These are phyloP conservation scores for Irpex rosettiformis DNA, from an alignment of 1,284 basidiomycete species.

Conservation along the genomic window DNA sequence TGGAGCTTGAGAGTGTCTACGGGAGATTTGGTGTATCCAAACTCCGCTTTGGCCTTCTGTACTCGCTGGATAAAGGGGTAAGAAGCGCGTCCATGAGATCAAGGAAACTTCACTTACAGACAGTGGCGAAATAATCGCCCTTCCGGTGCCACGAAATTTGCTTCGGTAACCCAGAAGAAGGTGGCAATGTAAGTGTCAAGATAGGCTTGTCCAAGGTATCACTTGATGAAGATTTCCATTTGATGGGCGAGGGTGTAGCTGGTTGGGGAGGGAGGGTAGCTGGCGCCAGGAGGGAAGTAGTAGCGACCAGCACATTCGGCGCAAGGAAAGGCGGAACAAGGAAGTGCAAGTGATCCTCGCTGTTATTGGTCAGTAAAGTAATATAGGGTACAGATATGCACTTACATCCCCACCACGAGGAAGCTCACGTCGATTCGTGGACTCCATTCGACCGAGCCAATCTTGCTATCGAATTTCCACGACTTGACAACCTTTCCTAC, in stretches of 20 bases:
- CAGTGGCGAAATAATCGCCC: slow-evolving; percentile 95
- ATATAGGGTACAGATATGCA: slow-evolving; percentile 19
- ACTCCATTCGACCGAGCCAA: slow-evolving; percentile 92
- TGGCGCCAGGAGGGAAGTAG: slow-evolving; percentile 66
- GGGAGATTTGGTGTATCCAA: slow-evolving; percentile 93
- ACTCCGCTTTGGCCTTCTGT: slow-evolving; percentile 68
- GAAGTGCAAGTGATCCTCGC: slow-evolving; percentile 79
- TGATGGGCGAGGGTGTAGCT: slow-evolving; percentile 58
- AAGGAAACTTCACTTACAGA: slow-evolving; percentile 50
- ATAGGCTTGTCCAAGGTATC: slow-evolving; percentile 52
- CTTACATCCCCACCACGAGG: slow-evolving; percentile 81
- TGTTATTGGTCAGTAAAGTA: slow-evolving; percentile 28
- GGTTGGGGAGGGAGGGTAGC: slow-evolving; percentile 57
- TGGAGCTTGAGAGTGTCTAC: slow-evolving; percentile 94
- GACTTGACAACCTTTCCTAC: slow-evolving; percentile 88
- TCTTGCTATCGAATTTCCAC: slow-evolving; percentile 81
- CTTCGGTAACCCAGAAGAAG: slow-evolving; percentile 73
- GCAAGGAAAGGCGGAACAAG: slow-evolving; percentile 80
- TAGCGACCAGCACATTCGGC: slow-evolving; percentile 52
- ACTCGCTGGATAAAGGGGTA: slow-evolving; percentile 40
- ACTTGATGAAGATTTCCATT: slow-evolving; percentile 57
- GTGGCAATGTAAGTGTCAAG: slow-evolving; percentile 57
- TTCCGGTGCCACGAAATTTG: slow-evolving; percentile 92
- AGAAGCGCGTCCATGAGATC: slow-evolving; percentile 1
- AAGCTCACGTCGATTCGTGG: slow-evolving; percentile 83